A percentile compares a stretch with the other conserved stretches of the same genome.
Conservation (phyloP, 2,329 filamentous ascomycete genomes). For the Penicillium sp. region DNA sequence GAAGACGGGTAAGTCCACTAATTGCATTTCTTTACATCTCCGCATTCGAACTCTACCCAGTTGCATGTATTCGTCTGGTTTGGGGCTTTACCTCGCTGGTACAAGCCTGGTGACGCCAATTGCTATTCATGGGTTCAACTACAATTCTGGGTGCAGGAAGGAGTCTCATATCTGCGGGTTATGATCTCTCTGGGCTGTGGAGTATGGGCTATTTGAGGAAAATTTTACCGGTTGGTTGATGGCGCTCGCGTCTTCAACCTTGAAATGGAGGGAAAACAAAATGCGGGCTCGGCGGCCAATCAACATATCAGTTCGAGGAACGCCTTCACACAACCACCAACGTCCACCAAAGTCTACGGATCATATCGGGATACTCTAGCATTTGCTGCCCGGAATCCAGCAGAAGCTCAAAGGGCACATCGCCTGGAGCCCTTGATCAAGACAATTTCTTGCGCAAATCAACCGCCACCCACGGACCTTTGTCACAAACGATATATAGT, state of each 20-base stretch:
- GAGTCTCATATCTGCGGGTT: constrained; percentile 3
- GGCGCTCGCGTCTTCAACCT: not conserved
- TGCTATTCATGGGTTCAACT: constrained; percentile 14
- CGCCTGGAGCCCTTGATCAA: not conserved
- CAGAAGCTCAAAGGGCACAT: not conserved
- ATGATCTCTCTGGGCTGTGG: not conserved
- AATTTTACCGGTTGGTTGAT: not conserved
- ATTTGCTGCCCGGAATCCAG: not conserved
- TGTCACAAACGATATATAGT: constrained; percentile 38
- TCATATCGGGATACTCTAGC: not conserved
- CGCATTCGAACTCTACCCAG: constrained; percentile 3
- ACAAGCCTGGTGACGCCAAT: constrained; percentile 11
- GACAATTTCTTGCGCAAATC: constrained; percentile 12
- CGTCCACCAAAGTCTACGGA: not conserved
- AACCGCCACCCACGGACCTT: constrained; percentile 23
- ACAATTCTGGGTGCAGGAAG: constrained; percentile 5
- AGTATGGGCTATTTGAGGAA: not conserved
- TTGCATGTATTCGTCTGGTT: constrained; percentile 3
- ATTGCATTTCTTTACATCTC: constrained; percentile 16
- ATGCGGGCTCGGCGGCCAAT: not conserved
- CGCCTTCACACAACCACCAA: not conserved
- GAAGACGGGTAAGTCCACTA: constrained; percentile 76
- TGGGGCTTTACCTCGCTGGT: constrained; percentile 8
- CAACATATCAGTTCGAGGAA: not conserved
- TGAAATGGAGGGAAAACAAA: not conserved